phyloP scores from a whole-genome alignment of 805 yeast genomes.

The Torulaspora indica region DNA sequence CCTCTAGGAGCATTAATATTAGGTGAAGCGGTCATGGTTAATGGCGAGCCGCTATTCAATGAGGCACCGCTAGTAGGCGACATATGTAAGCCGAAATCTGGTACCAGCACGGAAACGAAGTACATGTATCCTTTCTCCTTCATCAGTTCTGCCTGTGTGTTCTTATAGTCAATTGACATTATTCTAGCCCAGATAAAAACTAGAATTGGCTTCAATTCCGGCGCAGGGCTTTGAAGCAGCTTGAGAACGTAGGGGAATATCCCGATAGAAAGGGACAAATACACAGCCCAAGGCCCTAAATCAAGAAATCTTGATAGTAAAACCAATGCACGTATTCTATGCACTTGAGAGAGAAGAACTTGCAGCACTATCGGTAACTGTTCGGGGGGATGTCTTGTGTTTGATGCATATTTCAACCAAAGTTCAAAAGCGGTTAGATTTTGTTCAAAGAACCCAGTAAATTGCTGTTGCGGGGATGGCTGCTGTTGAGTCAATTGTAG shows the following conservation, averaged over 20 bases:
- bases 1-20: constrained; percentile 19
- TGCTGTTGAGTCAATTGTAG: constrained; percentile 21
- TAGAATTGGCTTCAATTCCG: constrained; percentile 86
- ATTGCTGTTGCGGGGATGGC: constrained; percentile 47
- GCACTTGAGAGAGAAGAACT: constrained; percentile 89
- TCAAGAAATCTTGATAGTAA: constrained; percentile 81
- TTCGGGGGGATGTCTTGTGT: constrained; percentile 83
- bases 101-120: constrained; percentile 72
- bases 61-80: constrained; percentile 20
- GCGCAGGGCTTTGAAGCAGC: constrained; percentile 88
- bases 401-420: constrained; percentile 89
- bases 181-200: constrained; percentile 97
- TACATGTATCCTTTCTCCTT: constrained; percentile 89
- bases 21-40: constrained; percentile 24
- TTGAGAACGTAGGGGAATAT: constrained; percentile 93
- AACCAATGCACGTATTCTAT: constrained; percentile 82
- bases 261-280: constrained; percentile 86
- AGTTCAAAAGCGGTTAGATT: constrained; percentile 93
- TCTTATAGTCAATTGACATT: constrained; percentile 88
- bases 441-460: constrained; percentile 91
- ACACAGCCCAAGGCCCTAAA: constrained; percentile 97
- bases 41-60: constrained; percentile 16
- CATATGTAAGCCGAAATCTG: constrained; percentile 31
- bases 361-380: constrained; percentile 92
- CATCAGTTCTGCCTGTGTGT: constrained; percentile 86